Evolutionary conservation across 2,329 filamentous ascomycete genomes (phyloP), one percentile per base, ranked within the genome.

Genomic region (Camptophora hylomeconis): DNA sequence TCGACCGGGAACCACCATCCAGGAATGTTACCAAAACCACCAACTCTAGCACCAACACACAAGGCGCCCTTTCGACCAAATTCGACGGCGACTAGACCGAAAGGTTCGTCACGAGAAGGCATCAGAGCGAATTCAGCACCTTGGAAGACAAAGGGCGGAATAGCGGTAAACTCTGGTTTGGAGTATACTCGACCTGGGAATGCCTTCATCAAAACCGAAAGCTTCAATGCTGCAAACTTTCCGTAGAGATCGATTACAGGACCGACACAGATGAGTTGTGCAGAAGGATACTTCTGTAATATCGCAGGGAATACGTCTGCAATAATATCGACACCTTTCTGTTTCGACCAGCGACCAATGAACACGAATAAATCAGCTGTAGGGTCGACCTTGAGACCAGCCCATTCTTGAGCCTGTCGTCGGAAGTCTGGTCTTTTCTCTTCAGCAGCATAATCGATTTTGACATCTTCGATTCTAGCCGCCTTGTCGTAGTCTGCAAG

Each of bases 1-100:
- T 72, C 67, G 36, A 72, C 60, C 0, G 68, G 71, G 45, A 62
- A 72, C 67, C 67, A 72, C 59, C 66, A 71, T 8, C 68, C 68
- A 7, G 68, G 68, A 66, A 72, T 70, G 36, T 67, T 62, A n/a
- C 67, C 65, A 11, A 71, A 52, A 32, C 67, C 67, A 39, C 67
- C 67, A 15, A 72, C 68, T 21, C 67, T 55, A 10, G 65, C 62
- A 17, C 67, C 68, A 21, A 72, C 65, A 44, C 68, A 67, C 21
- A 72, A 55, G 10, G 67, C 68, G 42, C 67, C 68, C 47, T 72
- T 71, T 17, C 68, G 55, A 28, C 67, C 67, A 38, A 72, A 72
- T 36, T 72, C 67, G 26, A 72, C 67, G 16, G 67, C 67, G 8
- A 72, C 67, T 15, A 72, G 52, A 31, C 67, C 68, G 37, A 72